phyloP scores from a whole-genome alignment of 352 stramenopile species.

The Peronospora destructor region DNA sequence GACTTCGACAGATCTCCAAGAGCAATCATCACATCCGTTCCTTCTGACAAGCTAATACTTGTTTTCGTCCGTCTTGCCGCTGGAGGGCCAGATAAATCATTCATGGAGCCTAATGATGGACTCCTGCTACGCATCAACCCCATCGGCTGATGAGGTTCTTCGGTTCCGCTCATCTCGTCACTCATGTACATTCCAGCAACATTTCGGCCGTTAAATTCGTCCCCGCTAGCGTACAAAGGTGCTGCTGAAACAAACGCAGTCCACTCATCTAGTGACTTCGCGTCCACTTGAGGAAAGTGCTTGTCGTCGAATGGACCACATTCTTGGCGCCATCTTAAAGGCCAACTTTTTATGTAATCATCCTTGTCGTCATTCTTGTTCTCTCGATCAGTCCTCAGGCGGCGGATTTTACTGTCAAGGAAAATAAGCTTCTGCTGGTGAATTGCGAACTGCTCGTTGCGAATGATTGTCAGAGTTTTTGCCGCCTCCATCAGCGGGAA shows the following conservation, averaged over 20 bases:
- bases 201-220: slow-evolving; percentile 43
- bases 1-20: slow-evolving; percentile 44
- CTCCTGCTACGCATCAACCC: slow-evolving; percentile 12
- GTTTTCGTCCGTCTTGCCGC: slow-evolving; percentile 12
- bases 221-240: slow-evolving; percentile 52
- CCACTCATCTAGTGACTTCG: slow-evolving; percentile 69
- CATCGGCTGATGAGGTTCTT: slow-evolving; percentile 12
- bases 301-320: slow-evolving; percentile 63
- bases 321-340: slow-evolving; percentile 70
- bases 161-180: slow-evolving; percentile 26
- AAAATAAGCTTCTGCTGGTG: slow-evolving; percentile 54
- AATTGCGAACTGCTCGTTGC: slow-evolving; percentile 68
- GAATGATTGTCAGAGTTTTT: slow-evolving; percentile 65
- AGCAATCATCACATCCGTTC: slow-evolving; percentile 70
- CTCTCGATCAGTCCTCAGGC: slow-evolving; percentile 32
- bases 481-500: slow-evolving; percentile 60
- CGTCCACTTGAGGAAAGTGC: slow-evolving; percentile 51
- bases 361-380: slow-evolving; percentile 12
- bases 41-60: slow-evolving; percentile 65
- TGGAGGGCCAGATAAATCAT: slow-evolving; percentile 17
- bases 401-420: slow-evolving; percentile 57
- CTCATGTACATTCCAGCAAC: slow-evolving; percentile 16
- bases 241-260: slow-evolving; percentile 64
- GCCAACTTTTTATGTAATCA: slow-evolving; percentile 35
- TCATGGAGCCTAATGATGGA: slow-evolving; percentile 22